A percentile compares a stretch with the other conserved stretches of the same genome.
Evolutionary conservation across 768 basidiomycete genomes (phyloP).

Genomic region (Lentinula aciculospora): DNA sequence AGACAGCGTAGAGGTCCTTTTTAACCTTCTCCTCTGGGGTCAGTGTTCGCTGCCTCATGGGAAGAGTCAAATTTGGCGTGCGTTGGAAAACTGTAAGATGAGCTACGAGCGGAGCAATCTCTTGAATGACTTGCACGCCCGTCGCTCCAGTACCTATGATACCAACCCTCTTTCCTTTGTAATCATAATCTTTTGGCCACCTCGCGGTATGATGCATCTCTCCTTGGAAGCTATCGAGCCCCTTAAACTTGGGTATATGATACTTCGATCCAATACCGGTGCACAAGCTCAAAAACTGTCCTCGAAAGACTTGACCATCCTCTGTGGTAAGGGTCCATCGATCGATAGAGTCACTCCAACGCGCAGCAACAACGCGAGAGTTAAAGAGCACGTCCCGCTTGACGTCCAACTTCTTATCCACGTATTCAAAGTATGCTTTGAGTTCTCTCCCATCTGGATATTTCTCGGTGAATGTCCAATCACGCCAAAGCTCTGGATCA

Average conservation of each 20-base stretch:
- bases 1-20: background rate
- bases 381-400: conserved; percentile 5
- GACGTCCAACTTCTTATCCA: conserved; percentile 4
- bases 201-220: background rate
- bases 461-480: background rate
- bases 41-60: conserved; percentile 2
- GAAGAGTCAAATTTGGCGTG: conserved; percentile 5
- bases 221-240: conserved; percentile 5
- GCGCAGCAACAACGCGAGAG: background rate
- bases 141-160: conserved; percentile 7
- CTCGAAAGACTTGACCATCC: background rate
- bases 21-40: background rate
- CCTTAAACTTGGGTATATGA: conserved; percentile 2
- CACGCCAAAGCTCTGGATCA: background rate
- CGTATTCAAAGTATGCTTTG: conserved; percentile 1
- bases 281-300: conserved; percentile 1
- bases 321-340: background rate
- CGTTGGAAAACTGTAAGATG: conserved; percentile 15
- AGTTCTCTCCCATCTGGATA: conserved; percentile 1
- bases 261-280: conserved; percentile 3
- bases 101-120: background rate
- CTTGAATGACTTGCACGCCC: conserved; percentile 9
- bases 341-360: background rate
- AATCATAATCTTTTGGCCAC: background rate
- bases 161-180: conserved; percentile 5